Evolutionary conservation across 2,329 filamentous ascomycete genomes (phyloP), one percentile per base, ranked within the genome.

Genomic region (Aspergillus floridensis): DNA sequence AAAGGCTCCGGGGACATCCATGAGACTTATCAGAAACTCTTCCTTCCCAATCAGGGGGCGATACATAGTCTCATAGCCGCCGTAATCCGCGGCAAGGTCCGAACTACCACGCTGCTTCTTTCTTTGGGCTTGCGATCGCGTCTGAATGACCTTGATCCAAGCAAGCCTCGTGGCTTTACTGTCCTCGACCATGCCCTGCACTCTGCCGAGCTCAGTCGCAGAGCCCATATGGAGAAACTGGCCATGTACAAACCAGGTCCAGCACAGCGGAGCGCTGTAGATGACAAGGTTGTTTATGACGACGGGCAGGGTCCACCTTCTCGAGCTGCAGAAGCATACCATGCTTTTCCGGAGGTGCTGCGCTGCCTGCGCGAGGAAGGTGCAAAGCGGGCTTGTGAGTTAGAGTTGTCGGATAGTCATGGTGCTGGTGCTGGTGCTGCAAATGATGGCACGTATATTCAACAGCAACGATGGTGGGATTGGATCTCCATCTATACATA

Each of bases 121-220:
- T 58, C 61, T 29, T 48, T 70, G 2, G 68, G 68, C 12, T 60
- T 67, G 2, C 22, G 49, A 3, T 21, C 12, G 4, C 21, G 47
- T 19, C 64, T 69, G 19, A 69, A 70, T 49, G 56, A 62, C 0
- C 21, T 56, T 12, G 50, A 55, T 38, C 56, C 2, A 2, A 49
- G 35, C 31, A 59, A 61, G 14, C 53, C 59, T 7, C 14, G 38
- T n/a, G 16, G 38, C 14, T 32, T 49, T 35, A 68, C 66, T 1
- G 57, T 63, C 6, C 52, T 70, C 10, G 68, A 70, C 26, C 48
- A 57, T 16, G 65, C 67, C n/a, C 63, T 70, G 8, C 53, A 62
- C 12, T 57, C 49, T 3, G 66, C 61, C 4, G 64, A 63, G 31
- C 5, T 54, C 4, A 66, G 63, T n/a, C 65, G 67, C 12, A 63